These are phyloP conservation scores for Aspergillus saccharolyticus DNA, from an alignment of 495 filamentous ascomycete species.

Conservation along the genomic window DNA sequence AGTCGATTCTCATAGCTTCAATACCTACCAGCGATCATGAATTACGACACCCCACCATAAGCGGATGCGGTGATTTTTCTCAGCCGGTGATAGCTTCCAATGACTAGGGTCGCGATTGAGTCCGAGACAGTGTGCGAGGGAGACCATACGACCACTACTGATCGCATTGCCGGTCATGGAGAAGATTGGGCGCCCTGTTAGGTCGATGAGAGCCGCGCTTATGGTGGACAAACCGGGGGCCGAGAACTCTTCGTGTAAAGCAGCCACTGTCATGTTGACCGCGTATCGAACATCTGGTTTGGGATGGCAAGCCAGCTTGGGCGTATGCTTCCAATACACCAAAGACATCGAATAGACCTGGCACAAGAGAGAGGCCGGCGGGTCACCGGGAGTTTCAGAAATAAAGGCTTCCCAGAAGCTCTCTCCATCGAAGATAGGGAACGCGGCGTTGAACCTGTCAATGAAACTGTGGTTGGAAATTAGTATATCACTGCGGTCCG, in stretches of 20 bases:
- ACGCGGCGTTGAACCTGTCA: conserved; percentile 46
- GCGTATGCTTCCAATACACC: conserved; percentile 47
- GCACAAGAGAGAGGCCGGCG: conserved; percentile 49
- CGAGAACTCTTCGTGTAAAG: conserved; percentile 48
- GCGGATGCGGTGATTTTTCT: conserved; percentile 44
- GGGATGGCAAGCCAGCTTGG: conserved; percentile 40
- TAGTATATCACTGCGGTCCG: background rate
- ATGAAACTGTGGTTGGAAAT: conserved; percentile 35
- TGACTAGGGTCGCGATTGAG: conserved; percentile 45
- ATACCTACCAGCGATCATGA: conserved; percentile 46
- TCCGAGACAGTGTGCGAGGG: conserved; percentile 48
- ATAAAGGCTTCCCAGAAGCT: conserved; percentile 43
- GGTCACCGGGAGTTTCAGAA: conserved; percentile 34
- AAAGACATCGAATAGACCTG: conserved; percentile 50
- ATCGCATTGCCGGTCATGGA: conserved; percentile 51
- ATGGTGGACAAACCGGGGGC: conserved; percentile 47
- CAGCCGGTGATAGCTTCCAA: conserved; percentile 45
- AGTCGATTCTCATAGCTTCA: background rate
- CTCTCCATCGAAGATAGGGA: conserved; percentile 51
- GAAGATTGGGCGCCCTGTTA: conserved; percentile 47
- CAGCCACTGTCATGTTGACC: conserved; percentile 48
- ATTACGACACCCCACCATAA: conserved; percentile 53
- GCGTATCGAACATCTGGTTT: conserved; percentile 48
- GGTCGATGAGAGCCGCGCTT: conserved; percentile 43
- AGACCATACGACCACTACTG: conserved; percentile 45